Base-by-base conservation (phyloP, 75 land plant genomes). In the Chamaecyparis obtusa region DNA sequence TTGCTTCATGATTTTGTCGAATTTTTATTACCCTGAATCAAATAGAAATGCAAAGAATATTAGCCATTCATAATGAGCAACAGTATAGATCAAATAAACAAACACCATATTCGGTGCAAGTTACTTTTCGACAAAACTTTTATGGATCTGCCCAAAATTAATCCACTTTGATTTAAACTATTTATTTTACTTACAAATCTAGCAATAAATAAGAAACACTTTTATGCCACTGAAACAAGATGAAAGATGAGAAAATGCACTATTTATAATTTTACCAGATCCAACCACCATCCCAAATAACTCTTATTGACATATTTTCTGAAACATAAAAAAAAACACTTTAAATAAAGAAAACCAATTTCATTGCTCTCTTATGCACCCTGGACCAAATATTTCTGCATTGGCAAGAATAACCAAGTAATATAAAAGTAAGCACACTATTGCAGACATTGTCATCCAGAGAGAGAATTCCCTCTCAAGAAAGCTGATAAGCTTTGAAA, bases 11-110 rank as follows among this genome's bases (percentile, higher is more conserved):
- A 84, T 86, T 88, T 51, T 95, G 92, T 27, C 96, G 91, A 84
- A 98, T 94, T 83, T 95, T 95, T 46, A 98, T 93, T 5, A 98
- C 96, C 92, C 99, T 97, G 90, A 77, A 83, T 16, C 35, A 41
- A 56, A 44, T 56, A 44, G 30, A n/a, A 85, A 87, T n/a, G 72
- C 64, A 69, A 86, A 16, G 13, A 9, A 74, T 36, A n/a, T 80
- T 27, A n/a, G 19, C 0, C 17, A 27, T 30, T 51, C 79, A 19
- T 37, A 3, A 24, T 30, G 27, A 46, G 46, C 24, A 9, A 81
- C n/a, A 32, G 83, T 27, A 27, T 27, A 81, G 30, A 81, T n/a
- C 5, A 81, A 46, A 24, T 44, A 78, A 24, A 44, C 46, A 81
- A 24, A n/a, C 43, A 27, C 33, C 14, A 44, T 27, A 13, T 81